Percentiles rank a stretch among this genome's conserved stretches.
Evolutionary conservation across 768 basidiomycete species (phyloP).

Genomic region (Lepiota brunneoincarnata): DNA sequence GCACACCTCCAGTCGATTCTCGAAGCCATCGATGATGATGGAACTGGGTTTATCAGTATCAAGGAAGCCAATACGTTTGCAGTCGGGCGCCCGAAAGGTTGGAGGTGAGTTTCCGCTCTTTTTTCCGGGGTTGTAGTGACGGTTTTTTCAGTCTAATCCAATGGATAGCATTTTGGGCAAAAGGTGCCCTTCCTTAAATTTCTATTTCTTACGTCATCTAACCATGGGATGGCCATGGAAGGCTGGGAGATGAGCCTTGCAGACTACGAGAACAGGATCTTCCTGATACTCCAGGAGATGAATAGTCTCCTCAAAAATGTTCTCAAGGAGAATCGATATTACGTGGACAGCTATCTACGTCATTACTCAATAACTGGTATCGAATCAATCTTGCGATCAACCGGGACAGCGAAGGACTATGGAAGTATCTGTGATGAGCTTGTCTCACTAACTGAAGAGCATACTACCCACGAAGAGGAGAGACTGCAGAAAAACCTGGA

Average conservation of each 20-base stretch:
- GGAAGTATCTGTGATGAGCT: constrained; percentile 10
- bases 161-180: constrained; percentile 27
- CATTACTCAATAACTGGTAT: not conserved
- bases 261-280: constrained; percentile 16
- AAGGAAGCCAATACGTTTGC: constrained; percentile 33
- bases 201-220: not conserved
- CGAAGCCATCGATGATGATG: constrained; percentile 41
- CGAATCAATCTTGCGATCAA: constrained; percentile 18
- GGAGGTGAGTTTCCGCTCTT: constrained; percentile 19
- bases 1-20: constrained; percentile 29
- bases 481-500: constrained; percentile 15
- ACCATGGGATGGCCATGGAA: not conserved
- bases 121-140: not conserved
- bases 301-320: constrained; percentile 3
- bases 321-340: constrained; percentile 14
- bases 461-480: constrained; percentile 12
- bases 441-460: constrained; percentile 2
- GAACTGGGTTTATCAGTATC: constrained; percentile 34
- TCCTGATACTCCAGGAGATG: constrained; percentile 15
- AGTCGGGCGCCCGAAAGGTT: constrained; percentile 23
- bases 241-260: constrained; percentile 18
- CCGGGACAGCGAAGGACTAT: constrained; percentile 10
- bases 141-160: constrained; percentile 14
- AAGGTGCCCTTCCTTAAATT: constrained; percentile 11
- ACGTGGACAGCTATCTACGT: constrained; percentile 13